Base-by-base conservation (phyloP, 129 eudicot species). In the Gnaphalium uliginosum region DNA sequence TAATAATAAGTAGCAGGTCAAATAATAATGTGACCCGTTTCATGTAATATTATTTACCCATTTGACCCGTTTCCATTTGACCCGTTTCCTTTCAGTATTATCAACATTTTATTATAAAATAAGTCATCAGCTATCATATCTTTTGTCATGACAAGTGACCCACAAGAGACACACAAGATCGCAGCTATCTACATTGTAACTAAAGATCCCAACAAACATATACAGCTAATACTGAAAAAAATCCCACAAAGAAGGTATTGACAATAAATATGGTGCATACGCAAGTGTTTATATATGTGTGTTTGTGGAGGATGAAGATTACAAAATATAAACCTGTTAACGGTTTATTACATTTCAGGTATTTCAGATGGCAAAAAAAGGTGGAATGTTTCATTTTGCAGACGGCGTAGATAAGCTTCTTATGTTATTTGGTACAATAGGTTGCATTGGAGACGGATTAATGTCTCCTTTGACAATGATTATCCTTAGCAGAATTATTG, bases 391-490 rank as follows among this genome's bases (percentile, higher is more conserved):
- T 65, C 72, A 84, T 33, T 83, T 66, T 77, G 92, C 96, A 76
- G 96, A 90, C 77, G 81, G 85, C 3, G 11, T 75, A 48, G 96
- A 90, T 81, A 87, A 81, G 82, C 13, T 90, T 76, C 88, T 90
- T 11, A 85, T 90, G 87, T 77, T 90, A 24, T 63, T 85, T 74
- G 96, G 96, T 39, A 79, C 81, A 30, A 21, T 90, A 37, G 89
- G 88, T 51, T 65, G 86, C 72, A 76, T 90, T 68, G 96, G 92
- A 71, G 96, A 87, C 68, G 92, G 89, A 23, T 75, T 87, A 51
- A 81, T 81, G 79, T 69, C 86, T 81, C 96, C 96, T n/a, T 82
- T 87, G 70, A 83, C 89, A 14, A 74, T 90, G 90, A 5, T 87
- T 23, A 81, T 83, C 71, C 88, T 87, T 46, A 80, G 92, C 15